Evolutionary conservation across 352 stramenopile species (phyloP).

Genomic region (Nothophytophthora sp.): DNA sequence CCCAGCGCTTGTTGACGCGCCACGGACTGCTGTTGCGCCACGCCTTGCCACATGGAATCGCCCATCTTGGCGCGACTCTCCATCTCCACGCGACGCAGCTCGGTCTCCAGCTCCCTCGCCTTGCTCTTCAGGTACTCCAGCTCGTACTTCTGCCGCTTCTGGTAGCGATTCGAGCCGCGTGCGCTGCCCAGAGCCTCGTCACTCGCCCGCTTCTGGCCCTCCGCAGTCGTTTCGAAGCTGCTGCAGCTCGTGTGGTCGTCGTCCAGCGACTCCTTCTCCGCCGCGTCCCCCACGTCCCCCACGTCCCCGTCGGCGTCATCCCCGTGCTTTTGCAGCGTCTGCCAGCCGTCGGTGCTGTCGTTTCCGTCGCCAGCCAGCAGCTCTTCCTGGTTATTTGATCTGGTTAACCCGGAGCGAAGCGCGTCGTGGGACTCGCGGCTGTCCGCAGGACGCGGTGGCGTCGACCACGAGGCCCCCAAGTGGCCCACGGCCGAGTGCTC

Average conservation of each 20-base stretch:
- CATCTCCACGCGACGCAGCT: constrained; percentile 21
- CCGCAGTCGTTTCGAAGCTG: background rate
- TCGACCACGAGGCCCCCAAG: too few species aligned
- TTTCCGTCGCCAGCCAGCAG: background rate
- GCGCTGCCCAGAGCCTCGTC: background rate
- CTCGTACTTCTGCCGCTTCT: constrained; percentile 40
- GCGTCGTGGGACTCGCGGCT: too few species aligned
- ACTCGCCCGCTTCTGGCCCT: background rate
- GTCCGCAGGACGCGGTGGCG: background rate
- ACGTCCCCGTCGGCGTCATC: constrained; percentile 7
- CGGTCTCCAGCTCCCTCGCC: constrained; percentile 31
- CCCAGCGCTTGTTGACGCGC: constrained; percentile 30
- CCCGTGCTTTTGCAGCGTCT: too few species aligned
- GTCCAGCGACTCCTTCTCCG: constrained; percentile 6
- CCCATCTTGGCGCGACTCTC: constrained; percentile 18
- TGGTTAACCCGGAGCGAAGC: too few species aligned
- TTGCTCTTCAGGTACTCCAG: constrained; percentile 39
- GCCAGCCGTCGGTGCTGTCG: too few species aligned
- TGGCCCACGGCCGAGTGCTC: background rate
- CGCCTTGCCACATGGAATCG: constrained; percentile 35
- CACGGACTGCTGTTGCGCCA: constrained; percentile 39
- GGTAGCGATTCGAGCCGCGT: constrained; percentile 18
- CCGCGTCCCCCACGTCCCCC: constrained; percentile 1
- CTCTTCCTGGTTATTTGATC: constrained; percentile 3
- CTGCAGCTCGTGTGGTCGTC: constrained; percentile 5